These are phyloP conservation scores for Populus tomentosa DNA, from an alignment of 441 rosid genomes.

Conservation along the genomic window DNA sequence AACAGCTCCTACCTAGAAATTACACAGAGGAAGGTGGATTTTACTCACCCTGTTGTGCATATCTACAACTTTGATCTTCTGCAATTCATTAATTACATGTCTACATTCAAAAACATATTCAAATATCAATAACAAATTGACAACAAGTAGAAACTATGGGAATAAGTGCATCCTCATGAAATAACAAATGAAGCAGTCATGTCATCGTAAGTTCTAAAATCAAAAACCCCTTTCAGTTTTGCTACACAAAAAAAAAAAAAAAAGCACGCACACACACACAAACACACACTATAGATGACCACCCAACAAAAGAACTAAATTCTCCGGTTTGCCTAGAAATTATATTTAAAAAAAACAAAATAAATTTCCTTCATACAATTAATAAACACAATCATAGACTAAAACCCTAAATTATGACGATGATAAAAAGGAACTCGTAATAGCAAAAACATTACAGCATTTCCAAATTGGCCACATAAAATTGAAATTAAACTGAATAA, in stretches of 20 bases:
- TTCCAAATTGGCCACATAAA: not conserved
- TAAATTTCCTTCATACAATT: too few relatives aligned
- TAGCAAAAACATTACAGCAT: not conserved
- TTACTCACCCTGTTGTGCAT: slow-evolving; percentile 42
- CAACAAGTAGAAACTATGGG: not conserved
- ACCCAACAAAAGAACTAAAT: too few relatives aligned
- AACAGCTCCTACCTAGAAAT: not conserved
- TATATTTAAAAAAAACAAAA: too few relatives aligned
- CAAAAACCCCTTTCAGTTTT: too few relatives aligned
- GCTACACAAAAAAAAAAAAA: too few relatives aligned
- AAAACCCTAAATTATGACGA: too few relatives aligned
- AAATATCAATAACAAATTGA: slow-evolving; percentile 2
- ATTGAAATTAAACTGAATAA: not conserved
- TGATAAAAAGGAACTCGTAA: not conserved
- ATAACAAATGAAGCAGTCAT: not conserved
- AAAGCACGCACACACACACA: too few relatives aligned
- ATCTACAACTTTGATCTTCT: slow-evolving; percentile 47
- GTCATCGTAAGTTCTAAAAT: not conserved
- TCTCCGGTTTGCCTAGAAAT: too few relatives aligned
- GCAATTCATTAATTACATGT: slow-evolving; percentile 46
- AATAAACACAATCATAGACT: too few relatives aligned
- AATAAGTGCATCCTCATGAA: not conserved
- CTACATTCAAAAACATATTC: slow-evolving; percentile 24
- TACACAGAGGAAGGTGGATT: not conserved
- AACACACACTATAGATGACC: too few relatives aligned